Percentiles rank a stretch among this genome's conserved stretches.
These are phyloP conservation scores for Cruciata laevipes DNA, from an alignment of 257 asterid species.

Conservation along the genomic window DNA sequence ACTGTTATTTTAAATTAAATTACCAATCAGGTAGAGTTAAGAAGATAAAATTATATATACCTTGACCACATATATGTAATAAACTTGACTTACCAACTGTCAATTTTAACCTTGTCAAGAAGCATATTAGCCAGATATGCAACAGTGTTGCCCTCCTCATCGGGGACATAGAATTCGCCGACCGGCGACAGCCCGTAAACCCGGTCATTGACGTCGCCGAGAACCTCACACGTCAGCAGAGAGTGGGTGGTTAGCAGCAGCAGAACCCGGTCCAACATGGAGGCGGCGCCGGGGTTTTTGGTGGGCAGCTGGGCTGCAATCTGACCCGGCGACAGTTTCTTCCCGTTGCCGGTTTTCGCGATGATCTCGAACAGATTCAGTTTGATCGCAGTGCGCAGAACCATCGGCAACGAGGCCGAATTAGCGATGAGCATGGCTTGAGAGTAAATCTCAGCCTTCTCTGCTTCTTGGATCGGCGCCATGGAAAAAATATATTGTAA, in stretches of 20 bases:
- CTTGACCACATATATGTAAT: neutral
- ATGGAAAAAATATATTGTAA: neutral
- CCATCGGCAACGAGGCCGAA: neutral
- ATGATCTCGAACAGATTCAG: neutral
- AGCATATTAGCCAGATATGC: neutral
- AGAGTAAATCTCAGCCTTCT: neutral
- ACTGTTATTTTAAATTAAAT: no score
- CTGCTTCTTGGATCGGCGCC: neutral
- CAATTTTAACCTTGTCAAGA: neutral
- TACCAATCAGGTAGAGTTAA: neutral
- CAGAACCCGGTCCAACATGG: neutral
- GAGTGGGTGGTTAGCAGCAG: neutral
- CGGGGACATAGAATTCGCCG: neutral
- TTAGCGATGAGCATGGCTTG: neutral
- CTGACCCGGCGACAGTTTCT: neutral
- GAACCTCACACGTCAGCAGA: neutral
- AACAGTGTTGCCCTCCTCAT: neutral
- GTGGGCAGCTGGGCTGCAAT: neutral
- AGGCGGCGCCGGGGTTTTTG: neutral
- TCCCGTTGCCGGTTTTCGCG: neutral
- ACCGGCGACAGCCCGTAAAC: neutral
- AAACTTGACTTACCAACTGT: neutral
- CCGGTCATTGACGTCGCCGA: neutral
- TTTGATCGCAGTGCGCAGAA: neutral
- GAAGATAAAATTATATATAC: neutral